phyloP scores from a whole-genome alignment of 106 monocot species.

The Ottelia alismoides region DNA sequence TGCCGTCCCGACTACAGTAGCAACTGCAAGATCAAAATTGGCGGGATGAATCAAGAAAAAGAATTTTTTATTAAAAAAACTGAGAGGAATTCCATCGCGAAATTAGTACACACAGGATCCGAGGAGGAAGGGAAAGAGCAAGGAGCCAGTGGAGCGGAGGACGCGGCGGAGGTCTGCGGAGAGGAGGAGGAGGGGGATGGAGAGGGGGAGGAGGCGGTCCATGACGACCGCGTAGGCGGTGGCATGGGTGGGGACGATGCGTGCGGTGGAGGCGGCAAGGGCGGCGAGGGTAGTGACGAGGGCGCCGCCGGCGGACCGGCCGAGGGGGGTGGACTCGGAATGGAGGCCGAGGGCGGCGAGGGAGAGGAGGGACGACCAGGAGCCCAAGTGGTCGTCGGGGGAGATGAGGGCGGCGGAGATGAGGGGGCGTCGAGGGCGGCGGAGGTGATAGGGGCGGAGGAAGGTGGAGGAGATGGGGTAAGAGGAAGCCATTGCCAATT shows the following conservation, averaged over 20 bases:
- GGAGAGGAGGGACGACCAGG: conserved; percentile 37
- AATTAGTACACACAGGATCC: conserved; percentile 16
- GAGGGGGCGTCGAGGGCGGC: not conserved
- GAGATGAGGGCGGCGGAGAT: conserved; percentile 16
- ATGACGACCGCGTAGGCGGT: conserved; percentile 16
- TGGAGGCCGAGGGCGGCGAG: conserved; percentile 34
- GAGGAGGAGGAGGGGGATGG: conserved; percentile 22
- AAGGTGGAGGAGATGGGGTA: not conserved
- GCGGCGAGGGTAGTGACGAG: conserved; percentile 6
- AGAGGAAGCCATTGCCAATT: not conserved
- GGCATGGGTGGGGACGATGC: conserved; percentile 3
- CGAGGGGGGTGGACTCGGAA: conserved; percentile 8
- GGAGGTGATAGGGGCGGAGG: not conserved
- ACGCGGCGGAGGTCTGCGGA: conserved; percentile 11
- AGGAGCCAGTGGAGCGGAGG: conserved; percentile 7
- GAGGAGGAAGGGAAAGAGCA: conserved; percentile 8
- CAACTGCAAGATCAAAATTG: conserved; percentile 42
- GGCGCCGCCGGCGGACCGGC: conserved; percentile 3
- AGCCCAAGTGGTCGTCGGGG: conserved; percentile 42
- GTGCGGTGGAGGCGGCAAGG: conserved; percentile 7
- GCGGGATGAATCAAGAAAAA: not conserved
- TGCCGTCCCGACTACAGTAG: conserved; percentile 52
- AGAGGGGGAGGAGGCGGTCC: conserved; percentile 16
- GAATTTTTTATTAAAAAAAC: not conserved
- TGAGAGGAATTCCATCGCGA: too few relatives aligned